A percentile compares a stretch with the other conserved stretches of the same genome.
Evolutionary conservation across 345 rosid genomes (phyloP).

Genomic region (Eucalyptus albens): DNA sequence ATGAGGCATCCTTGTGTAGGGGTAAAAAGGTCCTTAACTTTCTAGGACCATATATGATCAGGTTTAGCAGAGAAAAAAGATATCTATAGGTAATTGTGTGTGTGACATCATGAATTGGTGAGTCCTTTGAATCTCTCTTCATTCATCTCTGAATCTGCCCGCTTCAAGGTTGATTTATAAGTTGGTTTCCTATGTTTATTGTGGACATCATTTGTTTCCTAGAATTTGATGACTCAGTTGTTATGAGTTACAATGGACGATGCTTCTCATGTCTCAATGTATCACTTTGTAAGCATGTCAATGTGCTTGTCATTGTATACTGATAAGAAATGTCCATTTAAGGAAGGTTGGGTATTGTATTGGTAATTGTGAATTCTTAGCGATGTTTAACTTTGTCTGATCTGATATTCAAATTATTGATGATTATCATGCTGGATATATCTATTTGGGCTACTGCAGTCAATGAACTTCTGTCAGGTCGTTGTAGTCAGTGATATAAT

Average conservation of each 20-base stretch:
- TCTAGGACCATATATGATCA: background rate
- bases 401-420: background rate
- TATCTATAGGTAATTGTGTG: background rate
- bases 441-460: background rate
- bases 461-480: background rate
- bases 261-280: background rate
- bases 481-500: background rate
- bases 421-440: background rate
- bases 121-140: background rate
- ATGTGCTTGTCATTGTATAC: background rate
- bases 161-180: background rate
- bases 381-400: background rate
- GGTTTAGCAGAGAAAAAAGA: background rate
- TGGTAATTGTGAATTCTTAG: background rate
- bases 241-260: background rate
- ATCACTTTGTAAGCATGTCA: background rate
- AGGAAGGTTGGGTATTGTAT: background rate
- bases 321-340: background rate
- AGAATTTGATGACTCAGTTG: background rate
- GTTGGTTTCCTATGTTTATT: background rate
- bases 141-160: background rate
- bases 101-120: background rate
- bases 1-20: background rate
- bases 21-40: background rate
- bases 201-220: background rate